phyloP scores from a whole-genome alignment of 352 stramenopile species.

The Phytophthora lateralis region DNA sequence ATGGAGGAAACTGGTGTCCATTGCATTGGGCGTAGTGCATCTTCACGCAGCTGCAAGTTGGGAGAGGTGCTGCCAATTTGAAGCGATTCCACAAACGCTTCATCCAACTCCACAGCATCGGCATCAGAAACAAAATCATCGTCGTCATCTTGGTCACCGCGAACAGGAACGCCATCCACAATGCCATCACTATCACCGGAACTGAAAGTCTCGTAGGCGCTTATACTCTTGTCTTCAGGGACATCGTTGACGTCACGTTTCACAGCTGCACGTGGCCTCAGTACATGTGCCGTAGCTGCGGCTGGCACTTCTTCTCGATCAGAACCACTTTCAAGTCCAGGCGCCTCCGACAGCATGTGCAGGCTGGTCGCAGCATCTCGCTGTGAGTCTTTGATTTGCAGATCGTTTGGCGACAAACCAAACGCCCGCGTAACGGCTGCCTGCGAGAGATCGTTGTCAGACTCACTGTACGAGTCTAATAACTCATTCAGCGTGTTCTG shows the following conservation, averaged over 20 bases:
- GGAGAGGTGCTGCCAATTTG: not conserved
- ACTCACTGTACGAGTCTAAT: not conserved
- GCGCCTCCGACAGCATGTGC: not conserved
- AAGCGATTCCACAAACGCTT: not conserved
- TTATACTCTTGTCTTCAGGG: not conserved
- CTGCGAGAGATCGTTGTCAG: not conserved
- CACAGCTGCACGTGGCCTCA: not conserved
- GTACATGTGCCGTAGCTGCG: not conserved
- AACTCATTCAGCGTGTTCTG: not conserved
- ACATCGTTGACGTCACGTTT: conserved; percentile 10
- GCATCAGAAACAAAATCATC: not conserved
- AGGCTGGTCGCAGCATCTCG: not conserved
- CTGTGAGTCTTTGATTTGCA: not conserved
- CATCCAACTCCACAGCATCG: not conserved
- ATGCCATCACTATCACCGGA: conserved; percentile 7
- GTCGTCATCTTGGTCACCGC: not conserved
- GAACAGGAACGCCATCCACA: not conserved
- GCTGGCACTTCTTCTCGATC: not conserved
- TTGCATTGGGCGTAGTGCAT: not conserved
- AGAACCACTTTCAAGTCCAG: not conserved
- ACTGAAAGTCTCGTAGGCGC: conserved; percentile 7
- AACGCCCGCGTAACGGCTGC: not conserved
- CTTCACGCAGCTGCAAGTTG: not conserved
- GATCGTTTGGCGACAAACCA: not conserved
- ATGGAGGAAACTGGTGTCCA: not conserved